Conservation (phyloP, 2,329 filamentous ascomycete genomes). For the Magnaporthiopsis rhizophila region DNA sequence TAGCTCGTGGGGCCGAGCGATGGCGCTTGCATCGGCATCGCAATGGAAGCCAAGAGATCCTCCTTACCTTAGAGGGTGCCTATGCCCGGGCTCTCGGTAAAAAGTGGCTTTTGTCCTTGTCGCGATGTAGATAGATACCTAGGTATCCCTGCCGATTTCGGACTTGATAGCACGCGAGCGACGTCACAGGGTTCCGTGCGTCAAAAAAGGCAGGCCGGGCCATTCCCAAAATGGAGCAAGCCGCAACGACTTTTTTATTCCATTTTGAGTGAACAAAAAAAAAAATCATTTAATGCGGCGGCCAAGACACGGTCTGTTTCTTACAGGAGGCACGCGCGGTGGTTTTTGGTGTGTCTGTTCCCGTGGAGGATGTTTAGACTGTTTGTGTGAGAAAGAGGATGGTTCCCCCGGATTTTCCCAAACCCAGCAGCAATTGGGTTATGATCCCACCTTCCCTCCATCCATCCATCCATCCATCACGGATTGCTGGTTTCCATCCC, state of each 20-base stretch:
- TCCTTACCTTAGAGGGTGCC: too few relatives aligned
- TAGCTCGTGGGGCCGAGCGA: too few relatives aligned
- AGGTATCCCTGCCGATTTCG: background rate
- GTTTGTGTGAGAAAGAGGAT: too few relatives aligned
- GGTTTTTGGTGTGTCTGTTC: background rate
- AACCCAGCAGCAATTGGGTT: too few relatives aligned
- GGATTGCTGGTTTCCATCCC: background rate
- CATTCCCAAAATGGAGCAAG: background rate
- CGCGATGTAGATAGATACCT: too few relatives aligned
- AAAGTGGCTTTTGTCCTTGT: too few relatives aligned
- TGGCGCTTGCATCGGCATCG: too few relatives aligned
- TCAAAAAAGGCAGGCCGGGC: background rate
- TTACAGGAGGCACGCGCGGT: background rate
- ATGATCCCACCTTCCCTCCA: background rate
- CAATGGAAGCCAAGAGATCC: too few relatives aligned
- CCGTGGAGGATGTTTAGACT: too few relatives aligned
- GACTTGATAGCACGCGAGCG: background rate
- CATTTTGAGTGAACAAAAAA: too few relatives aligned
- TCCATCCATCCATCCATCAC: too few relatives aligned
- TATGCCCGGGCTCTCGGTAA: too few relatives aligned
- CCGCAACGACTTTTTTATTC: background rate
- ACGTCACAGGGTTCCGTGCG: background rate
- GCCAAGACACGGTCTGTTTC: background rate
- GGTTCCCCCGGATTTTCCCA: background rate
- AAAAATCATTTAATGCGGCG: background rate